Evolutionary conservation across 352 stramenopile species (phyloP).

Genomic region (Phytophthora tubulina): DNA sequence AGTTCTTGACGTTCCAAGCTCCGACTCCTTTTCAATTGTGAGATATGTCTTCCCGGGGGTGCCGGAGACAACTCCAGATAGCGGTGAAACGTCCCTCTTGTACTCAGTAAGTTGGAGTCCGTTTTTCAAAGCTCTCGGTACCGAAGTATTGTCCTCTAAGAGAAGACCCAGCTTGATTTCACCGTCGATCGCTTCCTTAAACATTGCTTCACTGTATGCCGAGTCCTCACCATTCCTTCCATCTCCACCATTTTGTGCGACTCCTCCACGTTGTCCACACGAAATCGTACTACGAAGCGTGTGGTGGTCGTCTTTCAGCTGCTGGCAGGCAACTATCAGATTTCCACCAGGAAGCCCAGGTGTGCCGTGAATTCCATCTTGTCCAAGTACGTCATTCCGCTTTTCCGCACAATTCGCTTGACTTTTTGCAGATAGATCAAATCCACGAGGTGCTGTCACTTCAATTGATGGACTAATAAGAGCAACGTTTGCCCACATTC

Average conservation of each 20-base stretch:
- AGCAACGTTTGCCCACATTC: conserved; percentile 27
- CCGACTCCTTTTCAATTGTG: not conserved
- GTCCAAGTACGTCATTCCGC: not conserved
- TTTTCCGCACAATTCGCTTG: not conserved
- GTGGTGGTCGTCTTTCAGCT: conserved; percentile 5
- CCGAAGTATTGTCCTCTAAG: not conserved
- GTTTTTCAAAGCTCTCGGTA: not conserved
- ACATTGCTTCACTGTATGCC: not conserved
- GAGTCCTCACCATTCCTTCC: conserved; percentile 21
- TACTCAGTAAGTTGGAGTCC: conserved; percentile 1
- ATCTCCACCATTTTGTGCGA: conserved; percentile 24
- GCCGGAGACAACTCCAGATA: not conserved
- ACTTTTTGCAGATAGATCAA: conserved; percentile 18
- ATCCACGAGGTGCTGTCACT: not conserved
- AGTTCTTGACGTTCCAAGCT: conserved; percentile 1
- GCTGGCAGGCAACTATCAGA: conserved; percentile 6
- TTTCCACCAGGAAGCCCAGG: conserved; percentile 32
- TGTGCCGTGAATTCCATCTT: conserved; percentile 5
- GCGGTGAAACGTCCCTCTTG: conserved; percentile 1
- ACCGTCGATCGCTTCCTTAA: not conserved
- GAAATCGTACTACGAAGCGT: conserved; percentile 15
- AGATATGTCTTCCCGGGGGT: conserved; percentile 1
- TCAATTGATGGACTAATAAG: conserved; percentile 17
- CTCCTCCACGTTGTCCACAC: conserved; percentile 11
- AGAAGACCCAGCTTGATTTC: not conserved